A percentile compares a stretch with the other conserved stretches of the same genome.
Conservation (phyloP, 202 grass and related monocot species). For the Musa balbisiana region DNA sequence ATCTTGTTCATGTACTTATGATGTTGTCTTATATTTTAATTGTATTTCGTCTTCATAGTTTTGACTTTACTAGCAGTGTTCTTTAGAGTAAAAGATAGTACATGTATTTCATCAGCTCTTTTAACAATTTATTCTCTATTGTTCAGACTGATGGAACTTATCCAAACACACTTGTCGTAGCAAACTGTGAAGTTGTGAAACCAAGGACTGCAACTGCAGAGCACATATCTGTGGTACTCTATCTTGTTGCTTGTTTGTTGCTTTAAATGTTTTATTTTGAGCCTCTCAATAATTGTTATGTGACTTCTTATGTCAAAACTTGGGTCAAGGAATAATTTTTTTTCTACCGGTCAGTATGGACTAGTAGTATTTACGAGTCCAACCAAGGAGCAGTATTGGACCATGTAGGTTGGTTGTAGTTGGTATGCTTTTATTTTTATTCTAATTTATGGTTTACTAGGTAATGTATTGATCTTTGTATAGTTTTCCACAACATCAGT, state of each 20-base stretch:
- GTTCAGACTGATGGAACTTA: slow-evolving; percentile 70
- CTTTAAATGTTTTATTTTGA: neutral
- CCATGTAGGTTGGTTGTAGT: no score
- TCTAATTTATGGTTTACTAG: neutral
- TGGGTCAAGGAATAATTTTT: no score
- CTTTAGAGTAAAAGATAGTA: neutral
- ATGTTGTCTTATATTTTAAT: no score
- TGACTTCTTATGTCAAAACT: no score
- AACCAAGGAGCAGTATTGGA: no score
- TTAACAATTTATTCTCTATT: neutral
- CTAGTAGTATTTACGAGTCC: no score
- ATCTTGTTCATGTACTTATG: no score
- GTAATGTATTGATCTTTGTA: neutral
- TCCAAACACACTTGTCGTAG: slow-evolving; percentile 80
- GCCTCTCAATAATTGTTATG: no score
- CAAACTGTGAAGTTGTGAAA: slow-evolving; percentile 86
- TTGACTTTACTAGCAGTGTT: no score
- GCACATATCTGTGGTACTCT: slow-evolving; percentile 72
- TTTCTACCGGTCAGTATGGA: no score
- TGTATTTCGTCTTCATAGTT: no score
- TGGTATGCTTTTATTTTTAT: no score
- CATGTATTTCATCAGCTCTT: neutral
- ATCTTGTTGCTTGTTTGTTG: neutral
- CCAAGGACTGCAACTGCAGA: slow-evolving; percentile 81
- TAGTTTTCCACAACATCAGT: neutral